phyloP scores from a whole-genome alignment of 208 protist species.

The Leishmania lainsoni region DNA sequence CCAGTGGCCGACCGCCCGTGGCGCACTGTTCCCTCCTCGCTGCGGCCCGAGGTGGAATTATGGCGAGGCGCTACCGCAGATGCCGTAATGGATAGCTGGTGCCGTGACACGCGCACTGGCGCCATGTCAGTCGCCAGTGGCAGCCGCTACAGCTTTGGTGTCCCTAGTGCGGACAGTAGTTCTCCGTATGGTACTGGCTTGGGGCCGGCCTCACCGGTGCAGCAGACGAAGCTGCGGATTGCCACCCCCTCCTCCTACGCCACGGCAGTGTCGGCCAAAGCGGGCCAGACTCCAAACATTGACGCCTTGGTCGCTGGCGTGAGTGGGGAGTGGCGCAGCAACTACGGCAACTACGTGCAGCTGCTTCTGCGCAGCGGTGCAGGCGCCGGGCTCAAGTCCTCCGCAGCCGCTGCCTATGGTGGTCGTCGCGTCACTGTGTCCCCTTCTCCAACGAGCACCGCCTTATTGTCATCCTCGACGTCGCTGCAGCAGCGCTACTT shows the following conservation, averaged over 20 bases:
- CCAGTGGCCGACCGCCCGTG: constrained; percentile 18
- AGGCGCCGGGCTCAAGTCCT: not conserved
- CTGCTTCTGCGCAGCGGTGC: constrained; percentile 17
- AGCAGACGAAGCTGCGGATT: not conserved
- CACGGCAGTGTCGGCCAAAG: not conserved
- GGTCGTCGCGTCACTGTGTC: not conserved
- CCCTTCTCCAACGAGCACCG: not conserved
- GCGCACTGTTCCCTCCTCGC: constrained; percentile 15
- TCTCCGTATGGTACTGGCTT: not conserved
- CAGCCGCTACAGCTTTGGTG: not conserved
- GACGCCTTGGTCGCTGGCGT: constrained; percentile 22
- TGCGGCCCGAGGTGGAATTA: not conserved
- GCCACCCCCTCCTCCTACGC: not conserved
- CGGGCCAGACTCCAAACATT: constrained; percentile 3
- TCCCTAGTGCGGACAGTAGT: not conserved
- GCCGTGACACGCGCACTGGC: constrained; percentile 18
- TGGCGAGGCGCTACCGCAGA: not conserved
- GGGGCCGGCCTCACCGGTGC: not conserved
- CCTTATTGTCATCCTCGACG: not conserved
- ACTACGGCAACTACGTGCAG: constrained; percentile 36
- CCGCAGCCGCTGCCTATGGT: not conserved
- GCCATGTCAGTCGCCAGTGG: not conserved
- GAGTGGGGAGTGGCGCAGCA: constrained; percentile 21
- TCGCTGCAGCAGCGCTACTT: constrained; percentile 5
- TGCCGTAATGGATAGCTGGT: constrained; percentile 25